Base-by-base conservation (phyloP, 2,329 filamentous ascomycete species). In the Apiospora koreana region DNA sequence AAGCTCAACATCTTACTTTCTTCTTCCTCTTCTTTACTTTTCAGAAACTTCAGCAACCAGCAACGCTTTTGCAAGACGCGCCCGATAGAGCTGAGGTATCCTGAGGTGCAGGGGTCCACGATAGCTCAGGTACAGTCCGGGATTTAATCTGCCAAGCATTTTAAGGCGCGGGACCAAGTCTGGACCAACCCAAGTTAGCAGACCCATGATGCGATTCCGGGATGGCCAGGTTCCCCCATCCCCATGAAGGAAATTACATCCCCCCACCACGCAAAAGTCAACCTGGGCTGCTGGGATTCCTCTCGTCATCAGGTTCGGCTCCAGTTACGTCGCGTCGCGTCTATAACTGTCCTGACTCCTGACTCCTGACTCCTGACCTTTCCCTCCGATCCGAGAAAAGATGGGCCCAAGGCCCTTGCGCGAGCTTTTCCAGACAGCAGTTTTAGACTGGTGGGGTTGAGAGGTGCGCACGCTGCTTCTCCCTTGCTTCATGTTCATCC, bases 211-310 rank as follows among this genome's bases (percentile, higher is more conserved):
- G 54, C 54, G 31, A 62, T 38, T 38, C 54, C 54, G 21, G 54
- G 54, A 62, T 62, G 50, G 18, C 48, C 23, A 50, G 48, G 23
- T 54, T 35, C 3, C 54, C 31, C 54, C 54, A 38, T 12, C 31
- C 54, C 54, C 54, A 35, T 62, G 31, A 14, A 62, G 54, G 54
- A 62, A 62, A 62, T 62, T 62, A 18, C 54, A 62, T 62, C 54
- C 18, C 18, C 54, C 18, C 18, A 62, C 31, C 31, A 35, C 31
- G 18, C 3, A 21, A 5, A 21, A 21, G 8, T 28, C 28, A 35
- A 18, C 50, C 25, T 58, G 50, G 14, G n/a, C 21, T 9, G 10
- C n/a, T n/a, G n/a, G n/a, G 6, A 21, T n/a, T 21, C 35, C 50
- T 21, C 16, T 31, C 25, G 50, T 58, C 31, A 9, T 31, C 28